Base-by-base conservation (phyloP, 2,329 filamentous ascomycete genomes). In the Davidsoniella virescens region DNA sequence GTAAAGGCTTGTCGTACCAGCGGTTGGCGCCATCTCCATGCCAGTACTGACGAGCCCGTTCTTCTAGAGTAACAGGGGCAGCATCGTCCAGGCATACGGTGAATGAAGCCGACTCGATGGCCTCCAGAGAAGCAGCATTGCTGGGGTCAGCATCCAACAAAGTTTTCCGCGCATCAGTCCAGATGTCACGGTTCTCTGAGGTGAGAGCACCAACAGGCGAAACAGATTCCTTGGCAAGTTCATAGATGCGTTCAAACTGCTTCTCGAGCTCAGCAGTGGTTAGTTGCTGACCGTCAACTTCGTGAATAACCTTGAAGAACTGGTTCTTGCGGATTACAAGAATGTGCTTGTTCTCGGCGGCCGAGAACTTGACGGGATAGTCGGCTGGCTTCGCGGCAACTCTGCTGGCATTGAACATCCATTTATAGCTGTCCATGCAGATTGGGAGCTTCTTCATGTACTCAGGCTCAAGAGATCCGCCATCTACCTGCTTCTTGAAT, bases 401-500 rank as follows among this genome's bases (percentile, higher is more conserved):
- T 58, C 92, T 82, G 65, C 78, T 84, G 66, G 78, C 80, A 68
- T 98, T 96, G 76, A 98, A 98, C 92, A 98, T 98, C 77, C 82
- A 96, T 70, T 94, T 73, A 72, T 95, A 96, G 63, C 86, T 92
- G 72, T 87, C 87, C 92, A 98, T 98, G 66, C 88, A 92, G 62
- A 96, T 90, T 54, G 92, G 92, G 53, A 93, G 75, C 68, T 87
- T 88, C 72, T 93, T 93, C 87, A 98, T 94, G 70, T 95, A 96
- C 68, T 98, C 92, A 20, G 92, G 92, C 71, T 98, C 92, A 48
- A 98, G 72, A 6, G 78, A 80, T 57, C 82, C 80, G 41, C 66
- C 64, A 62, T 95, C 90, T 17, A 96, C 90, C 68, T 87, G 79
- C 66, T 82, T 84, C 76, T 95, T 94, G 74, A 98, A 98, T 63